phyloP scores from a whole-genome alignment of 2,329 filamentous ascomycete species.

The Mariannaea elegans region DNA sequence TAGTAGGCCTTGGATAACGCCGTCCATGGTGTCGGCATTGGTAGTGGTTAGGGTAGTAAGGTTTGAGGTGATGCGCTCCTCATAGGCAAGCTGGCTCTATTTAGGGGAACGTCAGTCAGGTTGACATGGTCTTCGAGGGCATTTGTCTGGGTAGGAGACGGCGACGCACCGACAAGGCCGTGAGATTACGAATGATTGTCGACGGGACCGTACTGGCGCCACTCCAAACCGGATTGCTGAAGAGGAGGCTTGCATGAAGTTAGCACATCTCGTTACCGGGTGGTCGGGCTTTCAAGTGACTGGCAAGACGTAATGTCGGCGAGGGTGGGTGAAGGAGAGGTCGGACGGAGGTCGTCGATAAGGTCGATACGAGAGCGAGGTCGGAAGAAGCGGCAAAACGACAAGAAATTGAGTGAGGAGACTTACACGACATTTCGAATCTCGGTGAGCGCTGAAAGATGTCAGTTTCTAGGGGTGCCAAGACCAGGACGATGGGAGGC shows the following conservation, averaged over 20 bases:
- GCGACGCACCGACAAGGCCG: slow-evolving; percentile 61
- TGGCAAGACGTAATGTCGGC: slow-evolving; percentile 15
- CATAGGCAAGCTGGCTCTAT: slow-evolving; percentile 60
- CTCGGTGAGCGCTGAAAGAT: slow-evolving; percentile 56
- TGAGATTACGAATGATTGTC: slow-evolving; percentile 66
- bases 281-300: neutral
- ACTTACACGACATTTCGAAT: slow-evolving; percentile 62
- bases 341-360: slow-evolving; percentile 5
- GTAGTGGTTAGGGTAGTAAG: slow-evolving; percentile 81
- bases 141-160: neutral
- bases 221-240: slow-evolving; percentile 66
- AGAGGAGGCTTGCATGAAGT: slow-evolving; percentile 58
- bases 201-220: slow-evolving; percentile 59
- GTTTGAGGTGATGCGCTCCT: slow-evolving; percentile 61
- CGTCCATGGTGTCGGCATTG: slow-evolving; percentile 66
- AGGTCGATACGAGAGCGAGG: slow-evolving; percentile 16
- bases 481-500: slow-evolving; percentile 42
- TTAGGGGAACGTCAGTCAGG: slow-evolving; percentile 30
- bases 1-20: slow-evolving; percentile 78
- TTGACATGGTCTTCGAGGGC: neutral
- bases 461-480: slow-evolving; percentile 48
- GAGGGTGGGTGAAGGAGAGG: neutral
- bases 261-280: slow-evolving; percentile 21
- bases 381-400: slow-evolving; percentile 10
- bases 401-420: slow-evolving; percentile 12